Base-by-base conservation (phyloP, 306 rosid species). In the Lathyrus aphaca region DNA sequence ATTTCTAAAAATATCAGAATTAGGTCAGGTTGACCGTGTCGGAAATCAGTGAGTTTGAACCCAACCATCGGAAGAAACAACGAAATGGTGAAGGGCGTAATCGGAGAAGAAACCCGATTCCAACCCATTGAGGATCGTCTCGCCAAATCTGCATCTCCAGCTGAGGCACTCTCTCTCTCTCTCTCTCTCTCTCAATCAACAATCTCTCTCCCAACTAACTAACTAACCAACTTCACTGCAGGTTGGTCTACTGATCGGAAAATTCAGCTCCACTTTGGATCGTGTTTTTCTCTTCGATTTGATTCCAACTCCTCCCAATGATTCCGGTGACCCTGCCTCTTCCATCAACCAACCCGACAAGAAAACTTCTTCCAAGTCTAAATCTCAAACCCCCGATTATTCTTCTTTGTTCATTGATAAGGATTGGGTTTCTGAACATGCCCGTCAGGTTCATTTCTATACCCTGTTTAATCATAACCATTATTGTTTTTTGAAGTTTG, bases 371-470 rank as follows among this genome's bases (percentile, higher is more conserved):
- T 1, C 66, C 18, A 70, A 88, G 51, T 50, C 92, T 39, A 89
- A 88, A 61, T 74, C 90, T 63, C 80, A 64, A 46, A 30, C 82
- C 58, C 27, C 79, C 7, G 87, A 86, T 82, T 78, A 96, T 44
- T 84, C 88, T 2, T 88, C 90, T 5, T 11, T 94, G 43, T 74
- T 71, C 50, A 84, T 91, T 14, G 97, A 94, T 73, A 79, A 71
- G 73, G 97, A 83, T 58, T 88, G 99, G 97, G 89, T 94, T 42
- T 86, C 91, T 30, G 99, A 94, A 82, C 97, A 94, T 55, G 97
- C 97, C 11, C 96, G 95, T 6, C 96, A 90, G 86, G 68, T 62
- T 62, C 30, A 5, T 37, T 59, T 59, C 43, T 59, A 0, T 8
- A 1, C 27, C 9, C 7, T n/a, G 6, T 58, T 58, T 0, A 3